phyloP scores from a whole-genome alignment of 306 rosid species.

The peach (Prunus persica) region Prunus_persica_NCBIv2 NC_034010.1:25145501-25146000 shows the following conservation, averaged over 20 bases:
- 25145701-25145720: too few relatives aligned
- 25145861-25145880: neutral
- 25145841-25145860: constrained; percentile 5
- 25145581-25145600: too few relatives aligned
- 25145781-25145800: neutral
- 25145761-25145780: neutral
- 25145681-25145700: too few relatives aligned
- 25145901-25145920: constrained; percentile 22
- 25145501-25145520: neutral
- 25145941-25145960: neutral
- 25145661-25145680: too few relatives aligned
- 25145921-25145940: constrained; percentile 4
- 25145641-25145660: too few relatives aligned
- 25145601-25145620: too few relatives aligned
- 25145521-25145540: too few relatives aligned
- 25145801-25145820: constrained; percentile 4
- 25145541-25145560: too few relatives aligned
- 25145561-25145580: too few relatives aligned
- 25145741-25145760: too few relatives aligned
- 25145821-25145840: constrained; percentile 18
- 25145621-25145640: too few relatives aligned
- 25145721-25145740: too few relatives aligned
- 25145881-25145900: constrained; percentile 16
- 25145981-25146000: neutral
- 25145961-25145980: neutral